A percentile compares a stretch with the other conserved stretches of the same genome.
phyloP scores from a whole-genome alignment of 2,329 filamentous ascomycete species.

The Fusarium annulatum region DNA sequence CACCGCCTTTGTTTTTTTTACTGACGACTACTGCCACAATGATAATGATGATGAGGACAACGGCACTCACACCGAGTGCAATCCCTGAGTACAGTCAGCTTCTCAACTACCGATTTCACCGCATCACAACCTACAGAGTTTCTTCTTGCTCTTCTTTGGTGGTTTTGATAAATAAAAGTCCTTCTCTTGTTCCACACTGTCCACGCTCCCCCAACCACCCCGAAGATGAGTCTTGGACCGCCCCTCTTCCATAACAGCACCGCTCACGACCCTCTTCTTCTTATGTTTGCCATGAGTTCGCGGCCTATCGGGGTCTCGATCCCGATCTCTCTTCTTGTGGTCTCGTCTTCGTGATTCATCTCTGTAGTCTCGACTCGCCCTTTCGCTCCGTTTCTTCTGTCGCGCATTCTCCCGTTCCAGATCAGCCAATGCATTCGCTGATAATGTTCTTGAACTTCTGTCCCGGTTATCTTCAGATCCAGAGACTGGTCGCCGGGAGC shows the following conservation, averaged over 20 bases:
- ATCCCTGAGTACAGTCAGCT: slow-evolving; percentile 60
- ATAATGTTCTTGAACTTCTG: slow-evolving; percentile 50
- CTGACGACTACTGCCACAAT: slow-evolving; percentile 75
- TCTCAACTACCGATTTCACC: not conserved
- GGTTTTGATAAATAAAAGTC: slow-evolving; percentile 57
- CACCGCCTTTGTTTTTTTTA: slow-evolving; percentile 70
- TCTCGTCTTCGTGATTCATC: slow-evolving; percentile 49
- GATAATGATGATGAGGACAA: slow-evolving; percentile 73
- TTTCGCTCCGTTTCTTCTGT: slow-evolving; percentile 54
- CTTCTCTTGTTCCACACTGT: slow-evolving; percentile 61
- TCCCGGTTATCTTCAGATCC: slow-evolving; percentile 50
- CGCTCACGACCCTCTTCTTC: slow-evolving; percentile 75
- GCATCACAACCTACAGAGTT: slow-evolving; percentile 62
- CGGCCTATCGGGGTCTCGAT: slow-evolving; percentile 43
- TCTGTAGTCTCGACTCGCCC: slow-evolving; percentile 22
- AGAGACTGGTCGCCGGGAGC: slow-evolving; percentile 47
- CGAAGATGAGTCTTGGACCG: slow-evolving; percentile 55
- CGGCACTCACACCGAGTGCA: slow-evolving; percentile 62
- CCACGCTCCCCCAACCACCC: slow-evolving; percentile 55
- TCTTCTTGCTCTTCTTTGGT: slow-evolving; percentile 66
- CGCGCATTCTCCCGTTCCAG: slow-evolving; percentile 69
- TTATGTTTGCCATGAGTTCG: slow-evolving; percentile 55
- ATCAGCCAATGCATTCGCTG: slow-evolving; percentile 70
- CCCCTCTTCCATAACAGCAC: slow-evolving; percentile 76
- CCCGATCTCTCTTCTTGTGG: slow-evolving; percentile 35